Evolutionary conservation across 768 basidiomycete species (phyloP).

Genomic region (Xerocomus potaroensis): DNA sequence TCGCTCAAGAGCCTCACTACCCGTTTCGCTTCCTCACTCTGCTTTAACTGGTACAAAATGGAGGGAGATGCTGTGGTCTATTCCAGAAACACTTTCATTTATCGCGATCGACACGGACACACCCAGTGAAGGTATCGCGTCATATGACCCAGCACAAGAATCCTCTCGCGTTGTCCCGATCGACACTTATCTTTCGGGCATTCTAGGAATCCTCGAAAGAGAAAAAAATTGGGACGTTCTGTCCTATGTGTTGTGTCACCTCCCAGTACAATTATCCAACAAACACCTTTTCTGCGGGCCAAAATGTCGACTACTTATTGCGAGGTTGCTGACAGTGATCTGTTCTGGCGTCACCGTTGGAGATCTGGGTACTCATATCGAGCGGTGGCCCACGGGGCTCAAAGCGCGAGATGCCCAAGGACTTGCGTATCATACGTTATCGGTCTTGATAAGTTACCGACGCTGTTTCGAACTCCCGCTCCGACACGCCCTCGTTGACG

Average conservation of each 20-base stretch:
- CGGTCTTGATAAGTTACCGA: conserved; percentile 84
- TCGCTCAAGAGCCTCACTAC: conserved; percentile 50
- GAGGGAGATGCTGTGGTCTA: conserved; percentile 55
- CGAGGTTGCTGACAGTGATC: conserved; percentile 58
- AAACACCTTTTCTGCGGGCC: conserved; percentile 97
- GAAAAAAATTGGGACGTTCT: conserved; percentile 92
- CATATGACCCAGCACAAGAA: conserved; percentile 54
- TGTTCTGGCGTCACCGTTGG: conserved; percentile 62
- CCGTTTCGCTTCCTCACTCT: conserved; percentile 23
- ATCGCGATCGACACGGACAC: conserved; percentile 49
- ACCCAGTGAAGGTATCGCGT: conserved; percentile 62
- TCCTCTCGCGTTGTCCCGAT: conserved; percentile 56
- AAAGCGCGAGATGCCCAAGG: conserved; percentile 83
- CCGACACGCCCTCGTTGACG: conserved; percentile 68
- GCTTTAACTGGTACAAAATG: conserved; percentile 31
- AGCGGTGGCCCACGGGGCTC: conserved; percentile 55
- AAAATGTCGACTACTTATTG: conserved; percentile 59
- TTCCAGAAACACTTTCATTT: conserved; percentile 66
- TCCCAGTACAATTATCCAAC: conserved; percentile 89
- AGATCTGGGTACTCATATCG: conserved; percentile 52
- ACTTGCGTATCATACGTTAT: conserved; percentile 80
- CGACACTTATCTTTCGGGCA: conserved; percentile 62
- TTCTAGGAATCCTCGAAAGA: conserved; percentile 63
- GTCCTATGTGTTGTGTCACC: conserved; percentile 86
- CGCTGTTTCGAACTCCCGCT: conserved; percentile 67